These are phyloP conservation scores for Linnemannia zychae DNA, from an alignment of 192 early-diverging fungal species.

Conservation along the genomic window DNA sequence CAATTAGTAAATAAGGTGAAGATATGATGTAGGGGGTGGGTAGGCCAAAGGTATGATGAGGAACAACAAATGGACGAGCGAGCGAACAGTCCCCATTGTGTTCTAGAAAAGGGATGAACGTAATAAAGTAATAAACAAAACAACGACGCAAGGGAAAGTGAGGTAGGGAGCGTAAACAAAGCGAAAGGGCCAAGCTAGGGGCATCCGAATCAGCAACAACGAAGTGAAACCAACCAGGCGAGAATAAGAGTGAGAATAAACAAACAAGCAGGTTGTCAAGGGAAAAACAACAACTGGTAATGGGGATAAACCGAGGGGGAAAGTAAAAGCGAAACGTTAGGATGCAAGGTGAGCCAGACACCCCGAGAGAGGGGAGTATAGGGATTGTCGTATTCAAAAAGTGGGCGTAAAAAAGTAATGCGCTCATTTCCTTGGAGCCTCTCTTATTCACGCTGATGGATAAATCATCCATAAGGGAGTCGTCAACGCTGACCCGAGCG, in stretches of 20 bases:
- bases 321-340: not conserved
- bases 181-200: not conserved
- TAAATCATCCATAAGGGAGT: not conserved
- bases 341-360: not conserved
- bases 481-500: too few relatives aligned
- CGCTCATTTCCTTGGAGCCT: not conserved
- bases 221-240: too few relatives aligned
- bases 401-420: slow-evolving; percentile 2
- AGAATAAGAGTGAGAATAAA: not conserved
- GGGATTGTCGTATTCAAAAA: too few relatives aligned
- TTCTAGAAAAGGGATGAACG: not conserved
- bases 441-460: not conserved
- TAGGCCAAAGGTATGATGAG: too few relatives aligned
- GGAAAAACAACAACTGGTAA: too few relatives aligned
- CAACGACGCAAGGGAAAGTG: too few relatives aligned
- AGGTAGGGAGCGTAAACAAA: not conserved
- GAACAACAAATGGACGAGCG: too few relatives aligned
- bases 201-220: not conserved
- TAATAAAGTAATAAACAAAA: not conserved
- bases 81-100: not conserved
- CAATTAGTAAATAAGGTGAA: not conserved
- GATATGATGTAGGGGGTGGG: not conserved
- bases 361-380: not conserved
- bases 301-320: too few relatives aligned
- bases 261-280: not conserved